These are phyloP conservation scores for Annona cherimola DNA, from an alignment of 164 flowering plant genomes.

Conservation along the genomic window DNA sequence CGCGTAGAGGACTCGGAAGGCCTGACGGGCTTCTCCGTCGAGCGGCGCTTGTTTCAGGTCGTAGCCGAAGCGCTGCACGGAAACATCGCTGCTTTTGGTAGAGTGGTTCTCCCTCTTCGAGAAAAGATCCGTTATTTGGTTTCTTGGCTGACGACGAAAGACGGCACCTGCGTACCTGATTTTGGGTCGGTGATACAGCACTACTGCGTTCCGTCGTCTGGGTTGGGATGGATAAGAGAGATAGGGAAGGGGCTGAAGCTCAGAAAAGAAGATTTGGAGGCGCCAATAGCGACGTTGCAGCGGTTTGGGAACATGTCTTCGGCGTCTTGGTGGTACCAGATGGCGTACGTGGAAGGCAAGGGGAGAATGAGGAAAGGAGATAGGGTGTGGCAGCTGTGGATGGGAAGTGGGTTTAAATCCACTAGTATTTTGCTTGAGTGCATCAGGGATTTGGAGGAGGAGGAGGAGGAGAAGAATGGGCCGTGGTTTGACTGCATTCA, in stretches of 20 bases:
- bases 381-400: constrained; percentile 55
- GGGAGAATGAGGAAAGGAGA: constrained; percentile 47
- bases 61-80: constrained; percentile 42
- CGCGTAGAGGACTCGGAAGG: constrained; percentile 62
- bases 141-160: constrained; percentile 16
- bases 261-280: constrained; percentile 3
- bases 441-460: constrained; percentile 31
- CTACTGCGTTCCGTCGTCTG: constrained; percentile 54
- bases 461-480: constrained; percentile 29
- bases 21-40: constrained; percentile 46
- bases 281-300: constrained; percentile 8
- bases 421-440: constrained; percentile 48
- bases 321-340: constrained; percentile 13
- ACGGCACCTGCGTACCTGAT: constrained; percentile 42
- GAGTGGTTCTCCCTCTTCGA: constrained; percentile 32
- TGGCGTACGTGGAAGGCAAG: constrained; percentile 16
- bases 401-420: constrained; percentile 64
- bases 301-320: constrained; percentile 17
- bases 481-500: constrained; percentile 52
- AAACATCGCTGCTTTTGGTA: constrained; percentile 35
- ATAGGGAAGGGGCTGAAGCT: constrained; percentile 5
- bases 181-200: constrained; percentile 49
- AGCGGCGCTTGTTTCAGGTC: constrained; percentile 31
- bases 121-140: constrained; percentile 30
- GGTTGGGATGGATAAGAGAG: constrained; percentile 5